Evolutionary conservation across 495 filamentous ascomycete genomes (phyloP), one percentile per base, ranked within the genome.

Genomic region (Talaromyces borbonicus): DNA sequence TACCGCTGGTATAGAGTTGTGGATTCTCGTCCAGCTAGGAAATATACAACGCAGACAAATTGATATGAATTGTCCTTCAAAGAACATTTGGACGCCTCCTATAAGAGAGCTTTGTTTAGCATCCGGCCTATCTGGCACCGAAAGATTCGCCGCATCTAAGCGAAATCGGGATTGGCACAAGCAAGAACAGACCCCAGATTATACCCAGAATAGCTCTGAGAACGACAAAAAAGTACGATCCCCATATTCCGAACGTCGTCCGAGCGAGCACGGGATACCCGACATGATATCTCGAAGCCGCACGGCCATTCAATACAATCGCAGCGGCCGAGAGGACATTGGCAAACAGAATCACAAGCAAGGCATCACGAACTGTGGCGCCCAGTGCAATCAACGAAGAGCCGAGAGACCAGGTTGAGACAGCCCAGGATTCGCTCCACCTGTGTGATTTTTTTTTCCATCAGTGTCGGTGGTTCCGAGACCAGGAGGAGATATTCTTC

Each of bases 141-240:
- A n/a, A n/a, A n/a, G n/a, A n/a, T n/a, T n/a, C n/a, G n/a, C n/a
- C n/a, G n/a, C n/a, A n/a, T n/a, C n/a, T n/a, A n/a, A n/a, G n/a
- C n/a, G n/a, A n/a, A n/a, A n/a, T n/a, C n/a, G n/a, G n/a, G n/a
- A n/a, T n/a, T n/a, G n/a, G 71, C 72, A 16, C 72, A 74, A 44
- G 70, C 75, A 36, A 65, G 68, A n/a, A 68, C 62, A 47, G 77
- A 14, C 75, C 68, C 76, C 77, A 83, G 51, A 78, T 74, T 60
- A 76, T 66, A 18, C 76, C 79, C 11, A 81, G 63, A 49, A 81
- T 71, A 6, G 66, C 66, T 22, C 79, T 70, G 4, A 75, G 73
- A 14, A 79, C 57, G 27, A 80, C 75, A 33, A 66, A 61, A 49
- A 80, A 72, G 48, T 78, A 78, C n/a, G 68, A 64, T 15, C 74